Percentiles rank a stretch among this genome's conserved stretches.
phyloP scores from a whole-genome alignment of 2,329 filamentous ascomycete genomes.

The Ceratocystis destructans region DNA sequence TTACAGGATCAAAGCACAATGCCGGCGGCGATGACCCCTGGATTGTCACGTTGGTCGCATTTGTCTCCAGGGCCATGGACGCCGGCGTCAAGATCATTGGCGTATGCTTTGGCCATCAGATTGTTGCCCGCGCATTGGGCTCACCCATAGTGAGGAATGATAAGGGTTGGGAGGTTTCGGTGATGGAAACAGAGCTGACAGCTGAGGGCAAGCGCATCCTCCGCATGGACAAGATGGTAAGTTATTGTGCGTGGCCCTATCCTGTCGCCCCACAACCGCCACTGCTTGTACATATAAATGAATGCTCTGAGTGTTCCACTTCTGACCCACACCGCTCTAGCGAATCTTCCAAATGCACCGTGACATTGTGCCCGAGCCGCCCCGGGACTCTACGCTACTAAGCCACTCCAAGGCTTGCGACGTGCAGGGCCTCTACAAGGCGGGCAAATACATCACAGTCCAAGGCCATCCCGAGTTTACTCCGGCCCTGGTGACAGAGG shows the following conservation, averaged over 20 bases:
- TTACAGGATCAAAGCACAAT: conserved; percentile 64
- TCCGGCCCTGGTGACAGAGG: conserved; percentile 52
- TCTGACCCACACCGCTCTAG: conserved; percentile 27
- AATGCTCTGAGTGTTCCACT: not conserved
- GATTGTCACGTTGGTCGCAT: conserved; percentile 63
- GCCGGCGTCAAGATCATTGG: conserved; percentile 59
- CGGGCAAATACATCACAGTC: conserved; percentile 54
- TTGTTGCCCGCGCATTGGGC: conserved; percentile 60
- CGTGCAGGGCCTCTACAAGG: conserved; percentile 67
- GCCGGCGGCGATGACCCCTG: conserved; percentile 61
- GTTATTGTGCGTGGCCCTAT: conserved; percentile 18
- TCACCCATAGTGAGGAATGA: conserved; percentile 52
- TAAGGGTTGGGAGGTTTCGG: conserved; percentile 69
- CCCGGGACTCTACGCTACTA: conserved; percentile 46
- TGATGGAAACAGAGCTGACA: conserved; percentile 54
- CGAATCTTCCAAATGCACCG: conserved; percentile 76
- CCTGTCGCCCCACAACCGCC: not conserved
- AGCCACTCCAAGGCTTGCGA: conserved; percentile 52
- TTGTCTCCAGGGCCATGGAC: conserved; percentile 43
- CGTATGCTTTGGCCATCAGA: conserved; percentile 80
- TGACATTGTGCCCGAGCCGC: conserved; percentile 56
- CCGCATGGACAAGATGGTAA: conserved; percentile 44
- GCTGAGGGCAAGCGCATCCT: conserved; percentile 59
- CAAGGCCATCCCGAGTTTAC: conserved; percentile 84
- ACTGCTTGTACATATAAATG: not conserved